A percentile compares a stretch with the other conserved stretches of the same genome.
These are phyloP conservation scores for Sclerotiophoma versabilis DNA, from an alignment of 2,329 filamentous ascomycete genomes.

Conservation along the genomic window DNA sequence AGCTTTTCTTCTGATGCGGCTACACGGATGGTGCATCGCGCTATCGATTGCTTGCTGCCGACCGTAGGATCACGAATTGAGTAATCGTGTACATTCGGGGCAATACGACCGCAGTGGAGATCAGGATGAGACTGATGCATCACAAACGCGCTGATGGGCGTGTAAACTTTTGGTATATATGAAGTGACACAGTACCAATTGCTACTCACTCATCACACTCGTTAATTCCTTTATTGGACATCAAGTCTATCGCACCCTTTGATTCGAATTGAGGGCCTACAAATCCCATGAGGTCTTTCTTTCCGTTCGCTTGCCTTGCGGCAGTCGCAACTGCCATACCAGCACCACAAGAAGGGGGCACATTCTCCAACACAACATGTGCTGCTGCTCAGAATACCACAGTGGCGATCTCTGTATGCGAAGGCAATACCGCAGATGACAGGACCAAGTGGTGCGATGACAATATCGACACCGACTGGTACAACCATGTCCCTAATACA, in stretches of 20 bases:
- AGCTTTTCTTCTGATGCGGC: too few relatives aligned
- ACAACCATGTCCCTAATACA: slow-evolving; percentile 58
- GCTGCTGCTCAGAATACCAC: neutral
- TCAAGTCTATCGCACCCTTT: neutral
- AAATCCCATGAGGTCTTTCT: slow-evolving; percentile 19
- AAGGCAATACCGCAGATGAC: slow-evolving; percentile 37
- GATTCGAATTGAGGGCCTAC: too few relatives aligned
- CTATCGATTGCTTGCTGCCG: too few relatives aligned
- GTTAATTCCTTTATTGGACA: too few relatives aligned
- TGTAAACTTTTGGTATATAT: neutral
- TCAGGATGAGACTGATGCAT: neutral
- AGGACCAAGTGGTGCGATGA: slow-evolving; percentile 54
- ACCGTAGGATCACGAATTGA: too few relatives aligned
- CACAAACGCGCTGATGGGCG: neutral
- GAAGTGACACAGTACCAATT: neutral
- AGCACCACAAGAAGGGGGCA: neutral
- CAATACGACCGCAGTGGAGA: too few relatives aligned
- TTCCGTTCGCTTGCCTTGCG: slow-evolving; percentile 17
- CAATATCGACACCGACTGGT: slow-evolving; percentile 60
- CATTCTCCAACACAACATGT: neutral
- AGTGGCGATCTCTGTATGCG: slow-evolving; percentile 17
- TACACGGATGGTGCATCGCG: too few relatives aligned
- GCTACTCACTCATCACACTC: neutral
- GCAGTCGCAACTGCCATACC: slow-evolving; percentile 15
- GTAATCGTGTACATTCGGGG: too few relatives aligned